phyloP scores from a whole-genome alignment of 305 asterid species.

The Solanum aculeatissimum region DNA sequence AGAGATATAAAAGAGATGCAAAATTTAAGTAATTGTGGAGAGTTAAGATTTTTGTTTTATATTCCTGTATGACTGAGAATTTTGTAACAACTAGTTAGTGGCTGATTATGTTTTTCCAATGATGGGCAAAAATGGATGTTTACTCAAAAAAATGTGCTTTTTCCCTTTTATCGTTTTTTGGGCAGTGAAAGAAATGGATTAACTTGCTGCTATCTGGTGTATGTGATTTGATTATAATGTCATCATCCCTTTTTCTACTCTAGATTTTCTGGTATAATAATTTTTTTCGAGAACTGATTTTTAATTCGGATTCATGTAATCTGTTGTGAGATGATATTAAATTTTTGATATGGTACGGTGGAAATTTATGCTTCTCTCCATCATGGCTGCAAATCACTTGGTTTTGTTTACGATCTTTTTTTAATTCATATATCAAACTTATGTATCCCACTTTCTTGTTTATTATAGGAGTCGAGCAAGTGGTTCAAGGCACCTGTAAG shows the following conservation, averaged over 20 bases:
- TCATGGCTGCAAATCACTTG: background rate
- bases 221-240: background rate
- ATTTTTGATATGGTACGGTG: background rate
- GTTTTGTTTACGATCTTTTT: background rate
- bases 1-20: background rate
- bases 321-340: background rate
- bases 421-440: background rate
- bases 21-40: background rate
- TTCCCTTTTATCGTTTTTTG: background rate
- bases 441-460: conserved; percentile 16
- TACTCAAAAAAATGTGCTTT: background rate
- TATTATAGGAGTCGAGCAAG: conserved; percentile 49
- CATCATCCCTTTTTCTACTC: background rate
- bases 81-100: background rate
- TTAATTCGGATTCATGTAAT: background rate
- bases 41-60: background rate
- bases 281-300: background rate
- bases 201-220: background rate
- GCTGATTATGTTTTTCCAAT: background rate
- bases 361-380: background rate
- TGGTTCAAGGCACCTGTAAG: conserved; percentile 62
- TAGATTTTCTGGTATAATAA: background rate
- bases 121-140: background rate
- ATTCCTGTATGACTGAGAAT: background rate
- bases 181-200: background rate